Base-by-base conservation (phyloP, 139 green algal species). In the Nannochloris sp. region DNA sequence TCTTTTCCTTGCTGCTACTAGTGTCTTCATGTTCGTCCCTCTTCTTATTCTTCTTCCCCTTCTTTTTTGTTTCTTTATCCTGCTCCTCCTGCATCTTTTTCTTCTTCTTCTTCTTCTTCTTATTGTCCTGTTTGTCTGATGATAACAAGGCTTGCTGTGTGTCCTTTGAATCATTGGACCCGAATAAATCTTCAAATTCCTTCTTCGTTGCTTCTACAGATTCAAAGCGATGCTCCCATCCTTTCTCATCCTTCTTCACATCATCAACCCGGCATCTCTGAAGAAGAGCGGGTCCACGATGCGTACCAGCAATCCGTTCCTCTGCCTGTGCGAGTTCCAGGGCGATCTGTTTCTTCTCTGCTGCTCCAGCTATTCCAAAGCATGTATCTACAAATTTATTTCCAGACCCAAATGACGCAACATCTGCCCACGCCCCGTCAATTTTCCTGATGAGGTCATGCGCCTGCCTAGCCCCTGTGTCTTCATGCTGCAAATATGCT, bases 311-410 rank as follows among this genome's bases (percentile, higher is more conserved):
- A 16, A 83, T 48, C 9, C 50, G 49, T 19, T 27, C 21, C 61
- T 82, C 61, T 7, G 75, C 74, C 6, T 62, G 43, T 12, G 73
- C 76, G 68, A 83, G 57, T 67, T 85, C 76, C 27, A 16, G 53
- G 5, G 70, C 60, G 24, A 85, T 81, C 7, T 50, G 31, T 40
- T 81, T 75, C 68, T 81, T 83, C 43, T 79, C 68, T 23, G 68
- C 2, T 16, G 58, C 44, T 27, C 65, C 58, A 48, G 56, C 69
- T 16, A 56, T 16, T 18, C 70, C 18, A 61, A 37, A 62, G 24
- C 61, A 76, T 50, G 66, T 71, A 25, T 88, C 72, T 27, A 85
- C 67, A 31, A 87, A 76, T 60, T 77, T 72, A 46, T 63, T 65
- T 2, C 66, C 67, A 14, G 58, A 67, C 9, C 56, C 21, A 24